A percentile compares a stretch with the other conserved stretches of the same genome.
Evolutionary conservation across 768 basidiomycete species (phyloP).

Genomic region (Bullera alba): DNA sequence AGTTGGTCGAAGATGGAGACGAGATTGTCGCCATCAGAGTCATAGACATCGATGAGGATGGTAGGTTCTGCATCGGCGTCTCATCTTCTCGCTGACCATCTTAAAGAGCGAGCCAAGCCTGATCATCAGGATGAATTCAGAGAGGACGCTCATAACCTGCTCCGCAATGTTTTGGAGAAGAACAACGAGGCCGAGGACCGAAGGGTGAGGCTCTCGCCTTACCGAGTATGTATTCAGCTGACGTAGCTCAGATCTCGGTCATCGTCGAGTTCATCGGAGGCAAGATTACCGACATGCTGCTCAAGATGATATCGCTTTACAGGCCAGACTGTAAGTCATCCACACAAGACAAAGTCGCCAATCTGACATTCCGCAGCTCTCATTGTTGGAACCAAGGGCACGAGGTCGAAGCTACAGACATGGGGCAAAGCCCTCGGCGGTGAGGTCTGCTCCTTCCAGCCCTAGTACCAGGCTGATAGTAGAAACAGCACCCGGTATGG

Average conservation of each 20-base stretch:
- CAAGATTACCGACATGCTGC: constrained; percentile 77
- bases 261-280: constrained; percentile 93
- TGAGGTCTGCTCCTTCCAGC: constrained; percentile 6
- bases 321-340: constrained; percentile 38
- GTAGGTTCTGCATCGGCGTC: too few relatives aligned
- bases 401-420: constrained; percentile 54
- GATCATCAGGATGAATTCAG: constrained; percentile 48
- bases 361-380: constrained; percentile 50
- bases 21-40: constrained; percentile 88
- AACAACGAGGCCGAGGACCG: constrained; percentile 71
- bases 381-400: constrained; percentile 83
- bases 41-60: constrained; percentile 75
- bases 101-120: constrained; percentile 55
- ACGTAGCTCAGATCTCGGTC: constrained; percentile 61
- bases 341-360: not conserved
- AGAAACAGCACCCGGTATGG: constrained; percentile 52
- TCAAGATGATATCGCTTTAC: constrained; percentile 75
- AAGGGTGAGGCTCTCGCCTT: constrained; percentile 52
- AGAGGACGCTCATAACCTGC: constrained; percentile 77
- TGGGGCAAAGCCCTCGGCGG: constrained; percentile 53
- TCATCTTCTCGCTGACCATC: too few relatives aligned
- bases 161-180: constrained; percentile 71
- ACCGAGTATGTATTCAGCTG: not conserved
- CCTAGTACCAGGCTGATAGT: not conserved
- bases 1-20: constrained; percentile 67